phyloP scores from a whole-genome alignment of 2,329 filamentous ascomycete genomes.

The Hypoxylon rubiginosum region DNA sequence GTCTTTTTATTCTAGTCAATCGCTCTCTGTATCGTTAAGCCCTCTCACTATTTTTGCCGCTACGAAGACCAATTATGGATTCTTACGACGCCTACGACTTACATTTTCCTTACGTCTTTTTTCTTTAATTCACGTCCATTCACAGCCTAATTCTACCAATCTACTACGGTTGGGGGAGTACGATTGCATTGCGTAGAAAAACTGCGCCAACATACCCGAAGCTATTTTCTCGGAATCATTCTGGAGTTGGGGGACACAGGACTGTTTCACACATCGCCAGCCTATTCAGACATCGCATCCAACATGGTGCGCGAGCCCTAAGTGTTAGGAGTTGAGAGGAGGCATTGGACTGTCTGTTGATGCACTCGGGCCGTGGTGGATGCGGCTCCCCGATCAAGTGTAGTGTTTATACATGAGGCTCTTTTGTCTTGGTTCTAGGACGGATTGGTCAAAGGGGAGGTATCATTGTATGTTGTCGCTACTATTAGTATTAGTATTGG shows the following conservation, averaged over 20 bases:
- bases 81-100: conserved; percentile 46
- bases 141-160: conserved; percentile 22
- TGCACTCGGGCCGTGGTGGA: conserved; percentile 23
- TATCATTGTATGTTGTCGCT: conserved; percentile 33
- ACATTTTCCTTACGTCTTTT: conserved; percentile 34
- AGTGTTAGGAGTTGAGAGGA: conserved; percentile 22
- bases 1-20: conserved; percentile 37
- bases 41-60: conserved; percentile 31
- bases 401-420: conserved; percentile 22
- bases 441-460: conserved; percentile 34
- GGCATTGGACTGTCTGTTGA: conserved; percentile 26
- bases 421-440: conserved; percentile 35
- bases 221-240: conserved; percentile 37
- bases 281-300: conserved; percentile 24
- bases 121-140: conserved; percentile 35
- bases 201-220: conserved; percentile 34
- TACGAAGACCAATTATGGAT: conserved; percentile 46
- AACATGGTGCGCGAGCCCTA: conserved; percentile 20
- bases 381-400: conserved; percentile 21
- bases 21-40: conserved; percentile 34
- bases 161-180: conserved; percentile 19
- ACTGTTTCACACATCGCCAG: conserved; percentile 22
- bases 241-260: conserved; percentile 38
- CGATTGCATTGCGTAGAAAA: conserved; percentile 31
- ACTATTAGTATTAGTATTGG: conserved; percentile 33